Evolutionary conservation across 495 filamentous ascomycete genomes (phyloP).

Genomic region (Aspergillus panamensis): DNA sequence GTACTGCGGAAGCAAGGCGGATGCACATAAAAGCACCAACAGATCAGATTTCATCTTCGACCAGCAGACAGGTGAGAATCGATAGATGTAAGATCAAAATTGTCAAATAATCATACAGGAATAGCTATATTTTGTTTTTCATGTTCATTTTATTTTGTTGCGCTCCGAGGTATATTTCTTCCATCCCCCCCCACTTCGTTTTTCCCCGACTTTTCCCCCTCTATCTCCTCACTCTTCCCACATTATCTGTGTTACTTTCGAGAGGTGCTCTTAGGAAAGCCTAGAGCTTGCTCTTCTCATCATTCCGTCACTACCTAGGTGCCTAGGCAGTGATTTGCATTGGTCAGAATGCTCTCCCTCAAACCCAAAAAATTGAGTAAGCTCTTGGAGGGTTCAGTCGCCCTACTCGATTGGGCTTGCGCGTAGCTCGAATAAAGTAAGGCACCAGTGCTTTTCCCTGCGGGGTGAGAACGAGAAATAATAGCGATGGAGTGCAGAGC

Average conservation of each 20-base stretch:
- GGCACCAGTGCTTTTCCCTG: conserved; percentile 20
- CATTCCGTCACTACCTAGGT: neutral
- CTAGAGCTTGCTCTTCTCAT: neutral
- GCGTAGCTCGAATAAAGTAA: conserved; percentile 17
- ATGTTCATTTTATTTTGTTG: neutral
- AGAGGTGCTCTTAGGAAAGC: neutral
- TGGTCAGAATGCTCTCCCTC: neutral
- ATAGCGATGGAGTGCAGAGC: neutral
- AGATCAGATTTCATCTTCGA: conserved; percentile 16
- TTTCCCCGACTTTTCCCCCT: neutral
- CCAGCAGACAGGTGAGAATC: conserved; percentile 1
- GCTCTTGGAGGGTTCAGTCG: conserved; percentile 5
- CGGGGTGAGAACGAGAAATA: neutral
- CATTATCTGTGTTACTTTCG: neutral
- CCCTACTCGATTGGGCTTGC: conserved; percentile 5
- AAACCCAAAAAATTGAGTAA: neutral
- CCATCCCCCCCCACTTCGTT: neutral
- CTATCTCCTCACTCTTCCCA: neutral
- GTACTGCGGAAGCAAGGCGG: conserved; percentile 21
- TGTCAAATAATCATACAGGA: conserved; percentile 5
- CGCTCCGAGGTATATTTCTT: neutral
- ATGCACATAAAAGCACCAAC: conserved; percentile 23
- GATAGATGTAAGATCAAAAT: conserved; percentile 8
- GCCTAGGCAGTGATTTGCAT: neutral
- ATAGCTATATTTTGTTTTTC: conserved; percentile 15